Evolutionary conservation across 257 asterid species (phyloP), one percentile per base, ranked within the genome.

Genomic region (Eucommia ulmoides): DNA sequence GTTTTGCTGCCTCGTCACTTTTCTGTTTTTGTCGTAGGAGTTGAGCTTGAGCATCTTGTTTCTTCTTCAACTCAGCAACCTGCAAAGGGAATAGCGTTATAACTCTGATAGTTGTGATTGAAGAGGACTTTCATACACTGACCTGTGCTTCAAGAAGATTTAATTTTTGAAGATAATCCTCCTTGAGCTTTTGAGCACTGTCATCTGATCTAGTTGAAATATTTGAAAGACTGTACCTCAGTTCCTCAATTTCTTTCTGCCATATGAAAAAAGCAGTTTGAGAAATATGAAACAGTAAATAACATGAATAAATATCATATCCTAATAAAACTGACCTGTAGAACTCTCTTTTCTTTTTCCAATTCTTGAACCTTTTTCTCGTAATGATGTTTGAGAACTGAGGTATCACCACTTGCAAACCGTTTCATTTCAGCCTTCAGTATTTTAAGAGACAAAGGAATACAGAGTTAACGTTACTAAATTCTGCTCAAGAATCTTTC

Each of bases 41-140:
- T 65, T 91, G 99, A 63, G 93, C 93, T 69, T 91, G 99, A 55
- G 99, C 86, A 74, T 91, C 99, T 57, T 91, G 99, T 67, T 91
- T 91, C 55, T 91, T 91, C 81, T 91, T 91, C 74, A 91, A 61
- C 66, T 71, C 89, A 45, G 83, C 77, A 52, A 91, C 99, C 99
- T 91, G 68, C 47, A 65, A 58, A 64, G 25, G 60, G 49, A 41
- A 49, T 50, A 50, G 53, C 20, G 33, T 56, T 45, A 69, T 49
- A 38, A 66, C 45, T 49, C 17, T 51, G 23, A 46, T 46, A 26
- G n/a, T 17, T 42, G 23, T 33, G 10, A 24, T 20, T 50, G 55
- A 14, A 3, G 23, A 45, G 8, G 33, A 33, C 46, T 12, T 24
- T 18, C 19, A 16, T 58, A 50, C 49, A 49, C 57, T 58, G 35